phyloP scores from a whole-genome alignment of 1,284 basidiomycete species.

The Xanthoconium separans region DNA sequence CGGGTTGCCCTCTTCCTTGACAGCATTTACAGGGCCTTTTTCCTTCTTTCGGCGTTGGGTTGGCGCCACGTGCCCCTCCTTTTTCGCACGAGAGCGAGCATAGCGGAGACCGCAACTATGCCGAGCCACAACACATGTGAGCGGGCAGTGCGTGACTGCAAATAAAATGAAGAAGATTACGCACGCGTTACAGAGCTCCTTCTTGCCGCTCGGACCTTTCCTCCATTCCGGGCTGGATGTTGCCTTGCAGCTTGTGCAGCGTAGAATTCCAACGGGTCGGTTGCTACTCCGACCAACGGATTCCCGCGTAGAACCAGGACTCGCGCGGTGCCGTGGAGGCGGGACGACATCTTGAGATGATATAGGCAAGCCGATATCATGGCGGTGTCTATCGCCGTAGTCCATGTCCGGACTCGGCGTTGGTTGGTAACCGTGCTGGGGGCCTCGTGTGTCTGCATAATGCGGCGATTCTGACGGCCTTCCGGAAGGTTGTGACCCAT shows the following conservation, averaged over 20 bases:
- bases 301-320: slow-evolving; percentile 38
- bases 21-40: slow-evolving; percentile 23
- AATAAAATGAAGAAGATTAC: slow-evolving; percentile 33
- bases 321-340: slow-evolving; percentile 59
- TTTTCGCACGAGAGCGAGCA: slow-evolving; percentile 80
- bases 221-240: slow-evolving; percentile 92
- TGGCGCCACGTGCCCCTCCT: slow-evolving; percentile 55
- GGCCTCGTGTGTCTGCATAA: slow-evolving; percentile 28
- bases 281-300: slow-evolving; percentile 41
- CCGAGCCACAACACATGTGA: slow-evolving; percentile 27
- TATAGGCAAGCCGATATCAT: slow-evolving; percentile 24
- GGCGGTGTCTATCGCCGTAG: slow-evolving; percentile 37
- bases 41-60: slow-evolving; percentile 48
- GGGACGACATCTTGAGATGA: slow-evolving; percentile 54
- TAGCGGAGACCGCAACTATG: slow-evolving; percentile 75
- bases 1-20: slow-evolving; percentile 35
- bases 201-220: slow-evolving; percentile 86
- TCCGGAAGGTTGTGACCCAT: slow-evolving; percentile 23
- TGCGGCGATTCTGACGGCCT: slow-evolving; percentile 25
- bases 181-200: slow-evolving; percentile 93
- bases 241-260: slow-evolving; percentile 82
- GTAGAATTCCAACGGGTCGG: slow-evolving; percentile 70
- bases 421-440: slow-evolving; percentile 37
- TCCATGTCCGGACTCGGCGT: slow-evolving; percentile 42
- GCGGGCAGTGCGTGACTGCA: slow-evolving; percentile 16